Evolutionary conservation across 1,139 yeast genomes (phyloP).

Genomic region (Nematodospora anomalae): DNA sequence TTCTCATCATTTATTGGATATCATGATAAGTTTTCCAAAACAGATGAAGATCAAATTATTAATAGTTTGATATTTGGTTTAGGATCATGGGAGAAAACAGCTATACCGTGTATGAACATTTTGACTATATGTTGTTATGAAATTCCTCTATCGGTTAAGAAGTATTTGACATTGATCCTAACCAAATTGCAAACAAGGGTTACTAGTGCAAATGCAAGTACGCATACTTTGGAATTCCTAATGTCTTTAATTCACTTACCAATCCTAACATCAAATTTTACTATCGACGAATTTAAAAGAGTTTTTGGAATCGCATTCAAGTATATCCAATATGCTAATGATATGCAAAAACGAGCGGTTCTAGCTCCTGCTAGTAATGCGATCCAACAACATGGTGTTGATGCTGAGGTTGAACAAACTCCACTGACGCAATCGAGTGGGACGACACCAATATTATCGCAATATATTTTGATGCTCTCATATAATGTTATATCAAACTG

Average conservation of each 20-base stretch:
- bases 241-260: constrained; percentile 68
- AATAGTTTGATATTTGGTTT: constrained; percentile 63
- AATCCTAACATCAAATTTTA: constrained; percentile 66
- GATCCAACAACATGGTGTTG: constrained; percentile 41
- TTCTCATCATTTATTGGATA: constrained; percentile 71
- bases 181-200: constrained; percentile 72
- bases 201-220: constrained; percentile 66
- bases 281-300: constrained; percentile 72
- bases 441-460: constrained; percentile 51
- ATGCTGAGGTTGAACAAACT: constrained; percentile 39
- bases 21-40: constrained; percentile 54
- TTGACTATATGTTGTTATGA: constrained; percentile 80
- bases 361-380: constrained; percentile 3
- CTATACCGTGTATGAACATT: constrained; percentile 75
- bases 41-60: constrained; percentile 70
- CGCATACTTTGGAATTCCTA: constrained; percentile 76
- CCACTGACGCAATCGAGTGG: constrained; percentile 52
- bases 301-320: constrained; percentile 84
- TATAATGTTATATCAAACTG: constrained; percentile 70
- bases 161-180: constrained; percentile 63
- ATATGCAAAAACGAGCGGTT: constrained; percentile 32
- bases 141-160: constrained; percentile 70
- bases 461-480: constrained; percentile 62
- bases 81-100: constrained; percentile 76
- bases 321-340: constrained; percentile 71